These are phyloP conservation scores for Isabelozyma pseudorhagii DNA, from an alignment of 805 yeast genomes.

Conservation along the genomic window DNA sequence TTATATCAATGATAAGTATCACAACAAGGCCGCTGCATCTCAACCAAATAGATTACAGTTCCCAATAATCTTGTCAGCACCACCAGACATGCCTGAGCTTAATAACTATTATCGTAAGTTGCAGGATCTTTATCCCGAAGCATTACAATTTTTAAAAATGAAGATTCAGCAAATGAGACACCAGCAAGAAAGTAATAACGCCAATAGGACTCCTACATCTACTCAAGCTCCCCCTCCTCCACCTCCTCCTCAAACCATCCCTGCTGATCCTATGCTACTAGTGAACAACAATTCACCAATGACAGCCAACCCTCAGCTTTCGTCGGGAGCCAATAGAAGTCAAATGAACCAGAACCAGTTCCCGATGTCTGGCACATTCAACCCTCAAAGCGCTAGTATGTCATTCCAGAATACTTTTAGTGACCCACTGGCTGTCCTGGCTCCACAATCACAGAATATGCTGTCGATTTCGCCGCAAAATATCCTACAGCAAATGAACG, in stretches of 20 bases:
- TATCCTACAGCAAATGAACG: conserved; percentile 28
- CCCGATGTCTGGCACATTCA: not conserved
- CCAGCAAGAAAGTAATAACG: conserved; percentile 12
- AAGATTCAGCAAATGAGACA: conserved; percentile 38
- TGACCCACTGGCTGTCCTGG: not conserved
- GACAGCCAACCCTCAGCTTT: not conserved
- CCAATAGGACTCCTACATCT: not conserved
- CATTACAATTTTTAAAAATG: conserved; percentile 39
- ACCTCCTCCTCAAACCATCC: not conserved
- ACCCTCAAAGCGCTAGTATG: not conserved
- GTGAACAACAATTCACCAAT: not conserved
- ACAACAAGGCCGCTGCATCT: conserved; percentile 23
- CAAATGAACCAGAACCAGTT: not conserved
- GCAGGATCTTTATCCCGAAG: conserved; percentile 53
- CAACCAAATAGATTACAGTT: conserved; percentile 28
- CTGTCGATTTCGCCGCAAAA: conserved; percentile 36
- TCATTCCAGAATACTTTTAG: conserved; percentile 2
- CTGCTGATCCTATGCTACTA: not conserved
- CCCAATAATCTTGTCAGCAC: conserved; percentile 53
- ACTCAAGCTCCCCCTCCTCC: not conserved
- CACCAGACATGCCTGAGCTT: conserved; percentile 54
- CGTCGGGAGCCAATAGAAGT: not conserved
- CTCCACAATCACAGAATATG: not conserved
- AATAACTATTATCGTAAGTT: conserved; percentile 44
- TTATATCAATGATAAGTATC: conserved; percentile 36